Base-by-base conservation (phyloP, 2,329 filamentous ascomycete genomes). In the Rhynchosporium secalis region DNA sequence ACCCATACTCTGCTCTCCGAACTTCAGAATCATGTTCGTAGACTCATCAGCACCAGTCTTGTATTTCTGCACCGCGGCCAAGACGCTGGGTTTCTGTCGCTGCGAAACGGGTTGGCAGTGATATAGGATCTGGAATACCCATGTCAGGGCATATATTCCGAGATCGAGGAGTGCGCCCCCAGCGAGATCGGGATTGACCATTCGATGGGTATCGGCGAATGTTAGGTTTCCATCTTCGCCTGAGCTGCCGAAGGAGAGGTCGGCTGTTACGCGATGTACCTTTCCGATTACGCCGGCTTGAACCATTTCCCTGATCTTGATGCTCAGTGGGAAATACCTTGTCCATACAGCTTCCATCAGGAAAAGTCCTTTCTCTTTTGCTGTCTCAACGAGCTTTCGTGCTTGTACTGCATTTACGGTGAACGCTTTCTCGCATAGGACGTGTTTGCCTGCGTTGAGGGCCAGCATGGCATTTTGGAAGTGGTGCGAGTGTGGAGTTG, bases 81-180 rank as follows among this genome's bases (percentile, higher is more conserved):
- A 73, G 4, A 90, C 81, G 45, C 76, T 79, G 0, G 87, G 88
- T 7, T 80, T 71, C 71, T 84, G 68, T 46, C 65, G 64, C 47
- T 66, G 51, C 20, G 52, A 56, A 4, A 74, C 74, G 2, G 82
- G 78, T 57, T 88, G 83, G 2, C 84, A 86, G 69, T 86, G 84
- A 74, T 90, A 90, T n/a, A 90, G 78, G 29, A 83, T 86, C 73
- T 89, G 86, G 77, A 87, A 89, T 46, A 88, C 81, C 87, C 87
- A 90, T 12, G 87, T 90, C 60, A 90, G 73, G 47, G 84, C 80
- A 73, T 91, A 90, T 70, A 90, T 86, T 13, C 88, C 88, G 58
- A 90, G 76, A 76, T 90, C 88, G 29, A 90, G 78, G 33, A 91
- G 75, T 3, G 83, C 84, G 40, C 88, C 88, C 8, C 88, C 88